Evolutionary conservation across 83 land plant species (phyloP).

Genomic region (Picea abies): DNA sequence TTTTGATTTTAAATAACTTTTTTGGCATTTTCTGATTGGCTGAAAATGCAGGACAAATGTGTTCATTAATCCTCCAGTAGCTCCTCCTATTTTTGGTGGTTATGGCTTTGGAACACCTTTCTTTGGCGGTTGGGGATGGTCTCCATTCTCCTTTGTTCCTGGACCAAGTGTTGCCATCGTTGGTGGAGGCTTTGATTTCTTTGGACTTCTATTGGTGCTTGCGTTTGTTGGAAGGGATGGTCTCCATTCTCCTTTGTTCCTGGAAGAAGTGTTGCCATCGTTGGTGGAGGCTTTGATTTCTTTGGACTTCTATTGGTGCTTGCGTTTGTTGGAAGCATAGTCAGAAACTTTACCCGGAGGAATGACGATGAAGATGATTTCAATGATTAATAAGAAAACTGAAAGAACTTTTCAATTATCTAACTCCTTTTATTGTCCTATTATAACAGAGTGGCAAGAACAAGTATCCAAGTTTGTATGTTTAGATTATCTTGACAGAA

Average conservation of each 20-base stretch:
- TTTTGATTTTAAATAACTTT: background rate
- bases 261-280: slow-evolving; percentile 69
- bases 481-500: no score
- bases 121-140: slow-evolving; percentile 91
- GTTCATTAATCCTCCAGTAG: slow-evolving; percentile 76
- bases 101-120: slow-evolving; percentile 72
- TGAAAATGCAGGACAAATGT: slow-evolving; percentile 75
- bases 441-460: no score
- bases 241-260: slow-evolving; percentile 85
- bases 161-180: slow-evolving; percentile 74
- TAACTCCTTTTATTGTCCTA: no score
- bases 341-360: slow-evolving; percentile 23
- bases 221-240: no score
- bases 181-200: slow-evolving; percentile 71
- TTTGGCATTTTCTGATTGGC: background rate
- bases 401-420: no score
- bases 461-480: no score
- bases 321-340: slow-evolving; percentile 17
- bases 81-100: slow-evolving; percentile 80
- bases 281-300: slow-evolving; percentile 73
- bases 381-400: no score
- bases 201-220: slow-evolving; percentile 25
- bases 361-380: slow-evolving; percentile 39
- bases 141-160: slow-evolving; percentile 81
- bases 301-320: slow-evolving; percentile 26